Percentiles rank a stretch among this genome's conserved stretches.
These are phyloP conservation scores for Volvox carteri DNA, from an alignment of 163 green algal species.

Conservation along the genomic window DNA sequence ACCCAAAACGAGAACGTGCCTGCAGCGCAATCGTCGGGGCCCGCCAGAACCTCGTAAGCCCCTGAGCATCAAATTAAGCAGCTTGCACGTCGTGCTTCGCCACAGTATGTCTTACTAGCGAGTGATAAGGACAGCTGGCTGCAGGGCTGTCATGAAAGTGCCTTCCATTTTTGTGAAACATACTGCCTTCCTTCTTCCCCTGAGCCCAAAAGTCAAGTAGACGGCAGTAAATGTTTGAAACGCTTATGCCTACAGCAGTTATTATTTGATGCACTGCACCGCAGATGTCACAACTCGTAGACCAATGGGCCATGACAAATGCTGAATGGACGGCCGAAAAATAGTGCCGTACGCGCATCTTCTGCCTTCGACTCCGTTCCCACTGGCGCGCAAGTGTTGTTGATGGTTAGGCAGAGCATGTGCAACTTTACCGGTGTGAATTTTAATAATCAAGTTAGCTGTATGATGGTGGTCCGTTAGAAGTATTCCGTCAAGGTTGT, in stretches of 20 bases:
- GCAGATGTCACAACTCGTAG: too few relatives aligned
- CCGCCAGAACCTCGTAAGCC: background rate
- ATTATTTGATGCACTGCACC: too few relatives aligned
- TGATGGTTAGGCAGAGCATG: too few relatives aligned
- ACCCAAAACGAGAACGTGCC: background rate
- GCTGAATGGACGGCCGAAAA: background rate
- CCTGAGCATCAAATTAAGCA: background rate
- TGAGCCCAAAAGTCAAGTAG: background rate
- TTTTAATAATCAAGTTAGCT: too few relatives aligned
- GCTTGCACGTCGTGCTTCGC: background rate
- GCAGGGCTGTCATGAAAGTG: background rate
- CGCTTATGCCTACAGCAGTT: too few relatives aligned
- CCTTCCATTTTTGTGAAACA: constrained; percentile 20
- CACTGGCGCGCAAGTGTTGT: background rate
- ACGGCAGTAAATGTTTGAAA: background rate
- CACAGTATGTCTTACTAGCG: too few relatives aligned
- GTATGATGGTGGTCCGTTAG: too few relatives aligned
- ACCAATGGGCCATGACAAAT: background rate
- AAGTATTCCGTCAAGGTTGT: too few relatives aligned
- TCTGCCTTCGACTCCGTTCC: background rate
- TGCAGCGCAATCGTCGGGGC: background rate
- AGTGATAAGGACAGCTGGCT: background rate
- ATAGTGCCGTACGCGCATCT: constrained; percentile 10
- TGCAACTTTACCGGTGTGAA: too few relatives aligned
- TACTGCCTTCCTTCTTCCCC: background rate